These are phyloP conservation scores for Bondarzewia mesenterica DNA, from an alignment of 1,284 basidiomycete genomes.

Conservation along the genomic window DNA sequence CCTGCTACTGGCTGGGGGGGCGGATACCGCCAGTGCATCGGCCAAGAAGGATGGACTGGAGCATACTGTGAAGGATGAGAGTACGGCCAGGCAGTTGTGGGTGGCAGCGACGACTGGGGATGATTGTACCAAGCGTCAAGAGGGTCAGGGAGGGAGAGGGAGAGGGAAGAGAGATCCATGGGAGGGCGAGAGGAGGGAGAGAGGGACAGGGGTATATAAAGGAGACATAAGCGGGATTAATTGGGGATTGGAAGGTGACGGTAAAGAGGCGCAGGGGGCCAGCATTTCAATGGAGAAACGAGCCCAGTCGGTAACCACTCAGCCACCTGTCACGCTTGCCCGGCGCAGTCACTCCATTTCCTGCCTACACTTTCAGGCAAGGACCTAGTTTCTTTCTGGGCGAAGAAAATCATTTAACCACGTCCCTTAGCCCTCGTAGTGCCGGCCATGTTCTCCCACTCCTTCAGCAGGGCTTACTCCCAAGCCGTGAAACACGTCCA, in stretches of 20 bases:
- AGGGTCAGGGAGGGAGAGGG: constrained; percentile 5
- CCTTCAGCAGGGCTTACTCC: background rate
- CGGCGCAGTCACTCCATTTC: too few species aligned
- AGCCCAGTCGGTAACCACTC: too few species aligned
- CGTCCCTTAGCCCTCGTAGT: background rate
- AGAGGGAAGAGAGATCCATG: constrained; percentile 1
- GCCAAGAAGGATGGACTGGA: background rate
- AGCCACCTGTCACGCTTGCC: too few species aligned
- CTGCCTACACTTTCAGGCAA: too few species aligned
- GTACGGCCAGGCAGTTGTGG: background rate
- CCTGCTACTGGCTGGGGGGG: background rate
- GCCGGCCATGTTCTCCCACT: background rate
- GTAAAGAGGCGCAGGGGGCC: background rate
- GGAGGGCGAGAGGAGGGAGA: constrained; percentile 13
- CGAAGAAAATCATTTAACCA: too few species aligned
- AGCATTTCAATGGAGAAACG: background rate
- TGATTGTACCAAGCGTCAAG: background rate
- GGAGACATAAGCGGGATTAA: constrained; percentile 6
- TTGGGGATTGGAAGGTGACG: background rate
- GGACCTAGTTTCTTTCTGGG: too few species aligned
- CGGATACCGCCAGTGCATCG: background rate
- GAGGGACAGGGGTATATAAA: constrained; percentile 13
- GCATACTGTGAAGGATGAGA: background rate
- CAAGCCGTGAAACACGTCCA: background rate
- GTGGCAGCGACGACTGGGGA: constrained; percentile 7